phyloP scores from a whole-genome alignment of 2,329 filamentous ascomycete species.

The Fusarium sp. region DNA sequence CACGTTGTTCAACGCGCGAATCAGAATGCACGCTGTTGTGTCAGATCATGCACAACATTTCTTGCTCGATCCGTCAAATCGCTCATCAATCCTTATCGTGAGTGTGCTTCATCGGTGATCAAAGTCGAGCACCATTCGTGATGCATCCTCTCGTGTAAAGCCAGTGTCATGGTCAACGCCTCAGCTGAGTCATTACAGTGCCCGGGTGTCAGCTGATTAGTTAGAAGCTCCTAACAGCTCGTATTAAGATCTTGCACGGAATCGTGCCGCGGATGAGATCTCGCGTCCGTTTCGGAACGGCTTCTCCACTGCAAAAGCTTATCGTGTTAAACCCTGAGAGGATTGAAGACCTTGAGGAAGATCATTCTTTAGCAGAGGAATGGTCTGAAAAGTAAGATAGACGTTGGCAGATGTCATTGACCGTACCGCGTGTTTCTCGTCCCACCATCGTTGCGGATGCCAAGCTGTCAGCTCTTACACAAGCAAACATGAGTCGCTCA shows the following conservation, averaged over 20 bases:
- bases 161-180: not conserved
- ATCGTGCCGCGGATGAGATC: constrained; percentile 10
- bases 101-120: not conserved
- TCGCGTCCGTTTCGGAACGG: constrained; percentile 33
- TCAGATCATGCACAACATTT: not conserved
- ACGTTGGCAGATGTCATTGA: not conserved
- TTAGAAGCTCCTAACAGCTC: constrained; percentile 16
- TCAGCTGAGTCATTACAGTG: constrained; percentile 12
- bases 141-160: not conserved
- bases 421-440: not conserved
- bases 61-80: not conserved
- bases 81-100: not conserved
- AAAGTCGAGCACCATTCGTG: not conserved
- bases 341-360: constrained; percentile 3
- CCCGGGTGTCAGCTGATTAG: constrained; percentile 21
- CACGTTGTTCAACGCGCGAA: not conserved
- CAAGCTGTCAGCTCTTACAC: constrained; percentile 14
- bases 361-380: not conserved
- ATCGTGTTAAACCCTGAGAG: constrained; percentile 21
- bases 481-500: not conserved
- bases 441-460: not conserved
- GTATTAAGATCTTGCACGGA: constrained; percentile 3
- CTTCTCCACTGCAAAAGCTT: constrained; percentile 44
- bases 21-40: not conserved
- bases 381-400: not conserved